Percentiles rank a stretch among this genome's conserved stretches.
Evolutionary conservation across 805 yeast genomes (phyloP).

Genomic region (Candida nitratophila): DNA sequence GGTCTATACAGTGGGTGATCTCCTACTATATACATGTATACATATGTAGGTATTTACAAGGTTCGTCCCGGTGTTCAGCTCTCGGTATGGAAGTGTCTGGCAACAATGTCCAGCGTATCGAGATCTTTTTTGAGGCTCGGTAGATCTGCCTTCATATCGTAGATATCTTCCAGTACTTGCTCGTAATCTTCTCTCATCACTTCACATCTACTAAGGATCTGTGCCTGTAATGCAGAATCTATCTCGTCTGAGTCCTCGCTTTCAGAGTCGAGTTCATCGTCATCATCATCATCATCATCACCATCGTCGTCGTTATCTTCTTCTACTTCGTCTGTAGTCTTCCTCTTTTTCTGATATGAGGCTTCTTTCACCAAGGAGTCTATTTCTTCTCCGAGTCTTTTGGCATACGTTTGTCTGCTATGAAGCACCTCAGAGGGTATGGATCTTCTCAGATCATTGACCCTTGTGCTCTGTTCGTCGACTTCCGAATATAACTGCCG

Average conservation of each 20-base stretch:
- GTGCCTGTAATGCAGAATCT: neutral
- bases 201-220: conserved; percentile 10
- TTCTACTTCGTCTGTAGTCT: neutral
- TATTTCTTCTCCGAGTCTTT: neutral
- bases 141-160: conserved; percentile 27
- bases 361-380: neutral
- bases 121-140: conserved; percentile 24
- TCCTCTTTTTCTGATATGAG: no score
- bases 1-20: no score
- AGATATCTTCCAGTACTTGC: conserved; percentile 19
- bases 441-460: conserved; percentile 42
- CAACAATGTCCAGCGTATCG: neutral
- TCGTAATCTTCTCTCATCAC: conserved; percentile 22
- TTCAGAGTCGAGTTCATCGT: conserved; percentile 4
- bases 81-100: neutral
- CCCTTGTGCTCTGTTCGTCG: conserved; percentile 53
- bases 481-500: conserved; percentile 50
- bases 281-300: neutral
- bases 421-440: neutral
- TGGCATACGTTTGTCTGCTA: neutral
- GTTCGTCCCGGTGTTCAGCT: no score
- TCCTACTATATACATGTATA: no score
- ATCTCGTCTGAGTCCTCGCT: conserved; percentile 7
- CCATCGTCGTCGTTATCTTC: neutral
- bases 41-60: no score